Percentiles rank a stretch among this genome's conserved stretches.
Evolutionary conservation across 176 grass and related monocot species (phyloP).

Genomic region (Elymus sibiricus): DNA sequence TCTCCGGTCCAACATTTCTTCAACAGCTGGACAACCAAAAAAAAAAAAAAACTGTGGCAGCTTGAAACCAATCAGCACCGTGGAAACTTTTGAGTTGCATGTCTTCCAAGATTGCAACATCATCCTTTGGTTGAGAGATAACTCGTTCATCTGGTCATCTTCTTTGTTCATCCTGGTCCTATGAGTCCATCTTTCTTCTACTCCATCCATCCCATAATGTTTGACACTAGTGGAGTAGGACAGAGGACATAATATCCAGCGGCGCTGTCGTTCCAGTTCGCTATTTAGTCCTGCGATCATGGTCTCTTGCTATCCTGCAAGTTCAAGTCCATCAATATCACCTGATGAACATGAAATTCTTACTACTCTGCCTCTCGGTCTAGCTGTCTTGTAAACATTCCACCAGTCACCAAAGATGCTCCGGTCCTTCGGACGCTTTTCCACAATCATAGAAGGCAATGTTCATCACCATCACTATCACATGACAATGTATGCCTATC

Average conservation of each 20-base stretch:
- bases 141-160: not conserved
- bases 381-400: not conserved
- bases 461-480: not conserved
- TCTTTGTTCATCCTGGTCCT: no score
- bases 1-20: no score
- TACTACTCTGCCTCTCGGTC: not conserved
- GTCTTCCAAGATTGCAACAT: not conserved
- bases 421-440: not conserved
- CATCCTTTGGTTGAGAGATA: not conserved
- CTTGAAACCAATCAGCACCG: not conserved
- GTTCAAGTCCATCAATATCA: not conserved
- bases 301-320: not conserved
- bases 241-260: not conserved
- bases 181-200: not conserved
- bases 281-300: not conserved
- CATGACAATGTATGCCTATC: no score
- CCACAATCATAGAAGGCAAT: not conserved
- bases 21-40: no score
- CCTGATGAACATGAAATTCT: not conserved
- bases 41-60: no score
- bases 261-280: not conserved
- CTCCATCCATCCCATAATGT: no score
- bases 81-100: not conserved
- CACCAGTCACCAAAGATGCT: not conserved
- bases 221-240: no score